phyloP scores from a whole-genome alignment of 2,329 filamentous ascomycete species.

The Fusarium subtropicale region DNA sequence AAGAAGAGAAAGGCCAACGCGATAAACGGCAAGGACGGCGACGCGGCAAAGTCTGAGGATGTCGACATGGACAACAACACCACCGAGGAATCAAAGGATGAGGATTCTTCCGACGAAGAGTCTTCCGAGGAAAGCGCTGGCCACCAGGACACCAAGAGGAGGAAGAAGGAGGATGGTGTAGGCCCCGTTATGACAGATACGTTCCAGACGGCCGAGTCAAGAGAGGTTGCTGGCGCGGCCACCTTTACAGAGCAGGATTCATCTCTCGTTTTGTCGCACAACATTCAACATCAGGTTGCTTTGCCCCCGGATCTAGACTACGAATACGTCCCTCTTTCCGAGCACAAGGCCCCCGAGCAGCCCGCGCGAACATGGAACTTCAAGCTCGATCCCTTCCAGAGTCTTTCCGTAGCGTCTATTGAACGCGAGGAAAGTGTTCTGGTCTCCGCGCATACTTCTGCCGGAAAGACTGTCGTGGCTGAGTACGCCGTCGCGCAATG shows the following conservation, averaged over 20 bases:
- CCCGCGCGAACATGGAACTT: slow-evolving; percentile 89
- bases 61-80: slow-evolving; percentile 55
- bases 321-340: slow-evolving; percentile 92
- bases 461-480: slow-evolving; percentile 97
- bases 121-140: slow-evolving; percentile 59
- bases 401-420: slow-evolving; percentile 92
- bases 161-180: slow-evolving; percentile 71
- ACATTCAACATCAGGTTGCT: slow-evolving; percentile 98
- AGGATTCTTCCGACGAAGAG: slow-evolving; percentile 51
- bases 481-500: slow-evolving; percentile 99
- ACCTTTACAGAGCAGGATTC: slow-evolving; percentile 74
- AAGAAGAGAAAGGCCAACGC: slow-evolving; percentile 92
- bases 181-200: slow-evolving; percentile 86
- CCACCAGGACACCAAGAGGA: slow-evolving; percentile 70
- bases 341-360: slow-evolving; percentile 89
- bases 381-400: slow-evolving; percentile 96
- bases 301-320: slow-evolving; percentile 94
- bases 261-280: slow-evolving; percentile 88
- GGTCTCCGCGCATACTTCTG: slow-evolving; percentile 96
- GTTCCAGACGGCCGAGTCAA: slow-evolving; percentile 93
- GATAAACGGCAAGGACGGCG: slow-evolving; percentile 60
- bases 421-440: slow-evolving; percentile 96
- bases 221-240: slow-evolving; percentile 85
- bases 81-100: slow-evolving; percentile 55
- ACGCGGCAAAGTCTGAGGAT: slow-evolving; percentile 36